A percentile compares a stretch with the other conserved stretches of the same genome.
These are phyloP conservation scores for Glaciozyma martinii DNA, from an alignment of 768 basidiomycete species.

Conservation along the genomic window DNA sequence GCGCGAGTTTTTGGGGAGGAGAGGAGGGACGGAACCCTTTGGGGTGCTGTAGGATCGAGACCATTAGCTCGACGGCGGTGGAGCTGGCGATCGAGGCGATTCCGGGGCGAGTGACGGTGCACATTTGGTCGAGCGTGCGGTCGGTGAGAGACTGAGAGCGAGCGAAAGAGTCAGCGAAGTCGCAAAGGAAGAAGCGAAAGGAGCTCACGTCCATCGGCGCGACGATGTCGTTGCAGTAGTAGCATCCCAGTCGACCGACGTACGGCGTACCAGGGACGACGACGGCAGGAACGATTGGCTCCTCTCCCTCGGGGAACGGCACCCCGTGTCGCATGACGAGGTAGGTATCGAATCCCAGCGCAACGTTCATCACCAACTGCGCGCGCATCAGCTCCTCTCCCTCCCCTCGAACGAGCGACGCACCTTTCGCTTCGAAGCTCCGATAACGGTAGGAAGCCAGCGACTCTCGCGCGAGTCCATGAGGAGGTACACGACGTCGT, in stretches of 20 bases:
- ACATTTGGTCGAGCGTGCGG: slow-evolving; percentile 96
- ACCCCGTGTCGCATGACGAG: slow-evolving; percentile 94
- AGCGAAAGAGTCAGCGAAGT: not conserved
- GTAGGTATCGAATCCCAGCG: slow-evolving; percentile 89
- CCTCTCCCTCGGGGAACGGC: slow-evolving; percentile 39
- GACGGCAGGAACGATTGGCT: not conserved
- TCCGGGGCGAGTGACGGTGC: slow-evolving; percentile 92
- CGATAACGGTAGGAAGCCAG: slow-evolving; percentile 89
- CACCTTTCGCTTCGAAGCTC: slow-evolving; percentile 75
- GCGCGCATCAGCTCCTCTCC: not conserved
- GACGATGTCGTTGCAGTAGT: slow-evolving; percentile 97
- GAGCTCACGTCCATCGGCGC: slow-evolving; percentile 78
- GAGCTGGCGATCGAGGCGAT: slow-evolving; percentile 86
- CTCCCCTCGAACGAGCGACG: slow-evolving; percentile 1
- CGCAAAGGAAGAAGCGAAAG: not conserved
- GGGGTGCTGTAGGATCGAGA: slow-evolving; percentile 81
- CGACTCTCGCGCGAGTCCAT: slow-evolving; percentile 98
- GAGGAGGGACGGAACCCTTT: slow-evolving; percentile 52
- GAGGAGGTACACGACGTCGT: slow-evolving; percentile 83
- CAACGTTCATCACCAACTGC: slow-evolving; percentile 85
- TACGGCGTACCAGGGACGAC: slow-evolving; percentile 3
- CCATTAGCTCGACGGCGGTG: slow-evolving; percentile 83
- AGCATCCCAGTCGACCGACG: slow-evolving; percentile 63
- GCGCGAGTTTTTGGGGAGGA: no score
- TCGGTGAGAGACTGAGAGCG: slow-evolving; percentile 58